phyloP scores from a whole-genome alignment of 371 early-diverging fungal species.

The Paraphysoderma sedebokerense region DNA sequence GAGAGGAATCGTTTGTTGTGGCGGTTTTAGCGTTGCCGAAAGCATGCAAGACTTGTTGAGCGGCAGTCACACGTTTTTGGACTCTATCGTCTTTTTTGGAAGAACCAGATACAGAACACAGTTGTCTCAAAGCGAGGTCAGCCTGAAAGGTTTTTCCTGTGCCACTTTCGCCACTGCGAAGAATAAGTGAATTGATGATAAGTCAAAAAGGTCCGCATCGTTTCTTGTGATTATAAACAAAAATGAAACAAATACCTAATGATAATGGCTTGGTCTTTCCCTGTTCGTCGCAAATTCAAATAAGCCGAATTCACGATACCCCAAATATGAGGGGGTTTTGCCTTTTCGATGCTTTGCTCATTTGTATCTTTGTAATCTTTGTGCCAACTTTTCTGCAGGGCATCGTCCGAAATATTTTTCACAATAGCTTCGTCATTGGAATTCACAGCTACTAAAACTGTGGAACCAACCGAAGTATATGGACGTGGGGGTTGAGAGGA shows the following conservation, averaged over 20 bases:
- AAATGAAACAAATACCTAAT: neutral
- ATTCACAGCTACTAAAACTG: no score
- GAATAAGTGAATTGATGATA: neutral
- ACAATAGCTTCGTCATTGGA: no score
- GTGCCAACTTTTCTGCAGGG: no score
- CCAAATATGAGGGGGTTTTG: neutral
- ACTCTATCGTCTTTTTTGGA: neutral
- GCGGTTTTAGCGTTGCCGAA: slow-evolving; percentile 58
- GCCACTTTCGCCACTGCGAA: neutral
- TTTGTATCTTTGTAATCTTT: no score
- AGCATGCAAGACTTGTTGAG: slow-evolving; percentile 43
- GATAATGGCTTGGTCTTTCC: neutral
- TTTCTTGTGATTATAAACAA: neutral
- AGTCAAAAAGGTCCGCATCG: neutral
- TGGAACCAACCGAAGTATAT: no score
- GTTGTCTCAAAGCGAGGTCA: neutral
- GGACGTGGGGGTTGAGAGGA: no score
- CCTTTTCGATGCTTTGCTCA: no score
- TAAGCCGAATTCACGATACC: neutral
- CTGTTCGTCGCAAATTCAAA: neutral
- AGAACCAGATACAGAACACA: neutral
- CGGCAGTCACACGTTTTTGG: neutral
- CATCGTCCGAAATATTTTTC: no score
- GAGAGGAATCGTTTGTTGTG: slow-evolving; percentile 50
- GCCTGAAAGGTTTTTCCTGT: neutral